phyloP scores from a whole-genome alignment of 169 alveolate species.

The Theileria luwenshuni region DNA sequence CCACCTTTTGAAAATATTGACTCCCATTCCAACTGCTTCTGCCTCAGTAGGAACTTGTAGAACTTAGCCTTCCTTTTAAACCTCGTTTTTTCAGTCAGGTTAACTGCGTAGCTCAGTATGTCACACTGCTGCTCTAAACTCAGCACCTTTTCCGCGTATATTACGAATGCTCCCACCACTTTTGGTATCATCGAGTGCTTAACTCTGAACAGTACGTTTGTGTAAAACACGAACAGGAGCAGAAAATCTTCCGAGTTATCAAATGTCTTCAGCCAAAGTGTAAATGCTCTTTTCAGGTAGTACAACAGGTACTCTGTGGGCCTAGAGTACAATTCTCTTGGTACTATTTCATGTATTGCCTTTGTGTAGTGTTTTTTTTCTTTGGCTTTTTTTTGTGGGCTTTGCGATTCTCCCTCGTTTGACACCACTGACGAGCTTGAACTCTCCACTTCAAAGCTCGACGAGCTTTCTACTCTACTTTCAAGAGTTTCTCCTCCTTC shows the following conservation, averaged over 20 bases:
- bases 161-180: not conserved
- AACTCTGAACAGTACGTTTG: not conserved
- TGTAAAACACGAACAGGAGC: constrained; percentile 5
- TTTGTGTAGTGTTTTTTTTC: not conserved
- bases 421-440: not conserved
- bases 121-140: not conserved
- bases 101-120: not conserved
- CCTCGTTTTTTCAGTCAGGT: not conserved
- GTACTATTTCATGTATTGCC: not conserved
- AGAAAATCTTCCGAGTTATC: not conserved
- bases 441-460: no score
- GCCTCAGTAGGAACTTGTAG: not conserved
- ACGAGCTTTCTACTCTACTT: not conserved
- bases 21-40: constrained; percentile 8
- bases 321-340: not conserved
- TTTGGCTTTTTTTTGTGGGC: not conserved
- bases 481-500: no score
- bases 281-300: not conserved
- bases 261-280: not conserved
- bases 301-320: not conserved
- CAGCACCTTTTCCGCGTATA: not conserved
- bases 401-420: not conserved
- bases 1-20: not conserved
- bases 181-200: not conserved
- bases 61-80: not conserved